These are phyloP conservation scores for Penicillium italicum DNA, from an alignment of 2,329 filamentous ascomycete genomes.

Conservation along the genomic window DNA sequence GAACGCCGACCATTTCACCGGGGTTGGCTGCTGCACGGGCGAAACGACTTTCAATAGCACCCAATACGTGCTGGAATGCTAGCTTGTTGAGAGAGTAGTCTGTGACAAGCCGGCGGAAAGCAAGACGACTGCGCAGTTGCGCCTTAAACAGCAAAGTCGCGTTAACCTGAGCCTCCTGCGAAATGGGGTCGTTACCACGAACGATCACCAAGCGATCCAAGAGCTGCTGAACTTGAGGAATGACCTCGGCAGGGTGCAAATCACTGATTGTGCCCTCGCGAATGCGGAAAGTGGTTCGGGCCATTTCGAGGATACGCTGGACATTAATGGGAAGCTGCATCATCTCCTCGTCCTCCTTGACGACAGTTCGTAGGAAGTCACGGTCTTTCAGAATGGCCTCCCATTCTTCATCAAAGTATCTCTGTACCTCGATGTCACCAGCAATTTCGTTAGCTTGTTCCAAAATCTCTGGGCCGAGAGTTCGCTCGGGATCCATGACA, in stretches of 20 bases:
- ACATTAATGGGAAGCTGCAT: conserved; percentile 94
- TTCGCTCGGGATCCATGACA: conserved; percentile 67
- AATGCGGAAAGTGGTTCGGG: conserved; percentile 86
- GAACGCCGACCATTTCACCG: conserved; percentile 97
- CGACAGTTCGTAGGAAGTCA: conserved; percentile 67
- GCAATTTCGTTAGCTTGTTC: conserved; percentile 83
- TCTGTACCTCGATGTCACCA: conserved; percentile 83
- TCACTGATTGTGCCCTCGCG: conserved; percentile 83
- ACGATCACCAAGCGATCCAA: conserved; percentile 79
- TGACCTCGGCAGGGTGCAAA: conserved; percentile 80
- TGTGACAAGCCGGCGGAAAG: conserved; percentile 88
- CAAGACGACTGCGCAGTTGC: conserved; percentile 79
- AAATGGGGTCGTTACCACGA: conserved; percentile 77
- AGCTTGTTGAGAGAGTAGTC: conserved; percentile 83
- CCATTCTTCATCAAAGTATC: conserved; percentile 82
- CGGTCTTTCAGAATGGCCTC: conserved; percentile 74
- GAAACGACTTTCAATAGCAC: conserved; percentile 86
- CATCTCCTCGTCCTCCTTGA: conserved; percentile 73
- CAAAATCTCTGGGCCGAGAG: conserved; percentile 66
- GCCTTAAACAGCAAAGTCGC: conserved; percentile 91
- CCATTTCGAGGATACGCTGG: conserved; percentile 82
- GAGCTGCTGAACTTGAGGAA: conserved; percentile 71
- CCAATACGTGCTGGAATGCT: conserved; percentile 87
- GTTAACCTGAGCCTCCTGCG: conserved; percentile 78
- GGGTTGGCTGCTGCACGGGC: conserved; percentile 79